A percentile compares a stretch with the other conserved stretches of the same genome.
phyloP scores from a whole-genome alignment of 1,284 basidiomycete genomes.

The Microbotryum silenes-acaulis region DNA sequence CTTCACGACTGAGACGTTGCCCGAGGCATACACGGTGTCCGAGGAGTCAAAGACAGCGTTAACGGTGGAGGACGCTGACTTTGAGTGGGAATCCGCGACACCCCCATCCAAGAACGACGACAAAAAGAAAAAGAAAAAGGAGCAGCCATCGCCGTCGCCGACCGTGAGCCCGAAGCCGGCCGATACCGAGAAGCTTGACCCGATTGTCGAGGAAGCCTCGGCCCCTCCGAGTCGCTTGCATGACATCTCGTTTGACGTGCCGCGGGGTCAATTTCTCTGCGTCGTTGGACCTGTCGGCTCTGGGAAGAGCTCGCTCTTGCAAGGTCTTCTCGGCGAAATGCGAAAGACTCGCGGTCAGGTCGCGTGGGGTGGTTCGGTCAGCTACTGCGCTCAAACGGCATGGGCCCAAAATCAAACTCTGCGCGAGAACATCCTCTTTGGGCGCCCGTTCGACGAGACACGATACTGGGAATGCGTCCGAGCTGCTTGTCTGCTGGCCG shows the following conservation, averaged over 20 bases:
- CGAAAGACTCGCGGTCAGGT: slow-evolving; percentile 50
- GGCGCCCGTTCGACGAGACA: slow-evolving; percentile 47
- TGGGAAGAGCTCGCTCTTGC: slow-evolving; percentile 55
- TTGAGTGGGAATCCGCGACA: slow-evolving; percentile 54
- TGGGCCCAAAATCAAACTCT: slow-evolving; percentile 80
- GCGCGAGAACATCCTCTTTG: slow-evolving; percentile 50
- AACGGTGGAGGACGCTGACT: slow-evolving; percentile 51
- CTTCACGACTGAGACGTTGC: slow-evolving; percentile 55
- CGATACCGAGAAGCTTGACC: slow-evolving; percentile 26
- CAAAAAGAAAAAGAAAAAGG: slow-evolving; percentile 36
- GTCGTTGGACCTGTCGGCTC: slow-evolving; percentile 59
- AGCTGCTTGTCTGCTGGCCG: slow-evolving; percentile 47
- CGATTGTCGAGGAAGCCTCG: slow-evolving; percentile 18
- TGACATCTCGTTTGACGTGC: slow-evolving; percentile 50
- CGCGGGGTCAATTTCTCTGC: slow-evolving; percentile 53
- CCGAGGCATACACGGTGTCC: slow-evolving; percentile 46
- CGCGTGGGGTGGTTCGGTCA: slow-evolving; percentile 41
- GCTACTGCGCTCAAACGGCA: slow-evolving; percentile 73
- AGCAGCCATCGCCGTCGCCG: slow-evolving; percentile 34
- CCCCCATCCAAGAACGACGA: slow-evolving; percentile 35
- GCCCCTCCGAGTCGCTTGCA: slow-evolving; percentile 48
- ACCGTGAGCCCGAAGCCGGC: slow-evolving; percentile 19
- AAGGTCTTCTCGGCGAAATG: slow-evolving; percentile 68
- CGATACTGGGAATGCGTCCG: slow-evolving; percentile 37
- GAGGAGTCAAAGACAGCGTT: slow-evolving; percentile 50